phyloP scores from a whole-genome alignment of 192 early-diverging fungal species.

The Coemansia sp. region DNA sequence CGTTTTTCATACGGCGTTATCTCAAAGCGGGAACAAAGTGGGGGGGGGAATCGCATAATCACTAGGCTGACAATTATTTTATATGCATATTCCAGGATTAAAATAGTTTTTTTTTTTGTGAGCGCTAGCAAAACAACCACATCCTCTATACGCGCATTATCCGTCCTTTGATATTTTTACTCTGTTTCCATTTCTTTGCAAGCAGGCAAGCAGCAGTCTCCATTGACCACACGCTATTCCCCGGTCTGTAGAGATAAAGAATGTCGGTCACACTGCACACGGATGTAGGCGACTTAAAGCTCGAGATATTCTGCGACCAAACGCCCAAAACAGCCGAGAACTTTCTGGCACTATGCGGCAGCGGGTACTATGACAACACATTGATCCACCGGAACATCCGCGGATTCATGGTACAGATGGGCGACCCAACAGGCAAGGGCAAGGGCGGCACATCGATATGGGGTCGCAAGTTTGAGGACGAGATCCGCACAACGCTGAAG shows the following conservation, averaged over 20 bases:
- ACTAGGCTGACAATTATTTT: no score
- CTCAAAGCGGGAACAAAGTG: no score
- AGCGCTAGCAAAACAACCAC: no score
- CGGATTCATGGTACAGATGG: slow-evolving; percentile 89
- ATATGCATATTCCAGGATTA: no score
- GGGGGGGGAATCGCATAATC: no score
- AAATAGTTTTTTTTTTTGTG: no score
- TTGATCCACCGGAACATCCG: slow-evolving; percentile 84
- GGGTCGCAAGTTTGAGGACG: slow-evolving; percentile 79
- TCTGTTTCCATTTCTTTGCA: background rate
- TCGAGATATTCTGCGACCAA: slow-evolving; percentile 90
- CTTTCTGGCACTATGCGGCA: slow-evolving; percentile 94
- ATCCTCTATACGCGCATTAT: no score
- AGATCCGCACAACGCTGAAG: slow-evolving; percentile 75
- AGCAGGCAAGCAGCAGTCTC: background rate
- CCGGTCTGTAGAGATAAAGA: background rate
- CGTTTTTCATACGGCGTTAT: no score
- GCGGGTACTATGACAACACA: slow-evolving; percentile 87
- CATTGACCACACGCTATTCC: no score
- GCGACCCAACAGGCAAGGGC: slow-evolving; percentile 83
- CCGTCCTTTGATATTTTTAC: no score
- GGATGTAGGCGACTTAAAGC: slow-evolving; percentile 90
- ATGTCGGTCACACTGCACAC: slow-evolving; percentile 90
- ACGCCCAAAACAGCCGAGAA: slow-evolving; percentile 86
- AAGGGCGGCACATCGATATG: slow-evolving; percentile 88